Conservation (phyloP, 169 alveolate genomes). For the Plasmodium coatneyi region DNA sequence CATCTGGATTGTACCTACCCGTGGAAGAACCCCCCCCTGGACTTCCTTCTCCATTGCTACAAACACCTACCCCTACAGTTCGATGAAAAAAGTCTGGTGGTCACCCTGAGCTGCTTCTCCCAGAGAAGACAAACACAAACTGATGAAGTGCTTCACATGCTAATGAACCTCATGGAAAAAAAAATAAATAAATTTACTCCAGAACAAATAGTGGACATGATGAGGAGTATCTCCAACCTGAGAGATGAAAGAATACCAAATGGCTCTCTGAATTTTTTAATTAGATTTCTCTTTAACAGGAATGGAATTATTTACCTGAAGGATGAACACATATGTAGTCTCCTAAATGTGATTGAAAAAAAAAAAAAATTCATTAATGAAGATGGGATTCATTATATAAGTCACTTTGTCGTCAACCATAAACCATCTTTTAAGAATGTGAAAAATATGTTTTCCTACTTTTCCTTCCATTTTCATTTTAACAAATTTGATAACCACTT, state of each 20-base stretch:
- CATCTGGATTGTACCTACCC: neutral
- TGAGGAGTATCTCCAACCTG: conserved; percentile 34
- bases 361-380: conserved; percentile 37
- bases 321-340: conserved; percentile 17
- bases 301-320: conserved; percentile 53
- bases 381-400: conserved; percentile 28
- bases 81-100: conserved; percentile 16
- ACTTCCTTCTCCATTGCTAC: conserved; percentile 9
- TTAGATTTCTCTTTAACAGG: conserved; percentile 40
- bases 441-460: conserved; percentile 22
- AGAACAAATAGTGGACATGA: conserved; percentile 18
- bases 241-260: conserved; percentile 27
- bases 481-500: conserved; percentile 2
- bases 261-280: conserved; percentile 29
- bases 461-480: conserved; percentile 53
- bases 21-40: neutral
- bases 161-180: conserved; percentile 27
- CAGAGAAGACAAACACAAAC: neutral
- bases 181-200: conserved; percentile 44
- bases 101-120: conserved; percentile 41
- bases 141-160: conserved; percentile 25
- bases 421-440: conserved; percentile 59
- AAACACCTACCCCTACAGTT: conserved; percentile 31
- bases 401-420: conserved; percentile 35
- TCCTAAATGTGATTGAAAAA: conserved; percentile 26